Percentiles rank a stretch among this genome's conserved stretches.
Evolutionary conservation across 2,329 filamentous ascomycete species (phyloP).

Genomic region (Ophiostoma novo-ulmi): DNA sequence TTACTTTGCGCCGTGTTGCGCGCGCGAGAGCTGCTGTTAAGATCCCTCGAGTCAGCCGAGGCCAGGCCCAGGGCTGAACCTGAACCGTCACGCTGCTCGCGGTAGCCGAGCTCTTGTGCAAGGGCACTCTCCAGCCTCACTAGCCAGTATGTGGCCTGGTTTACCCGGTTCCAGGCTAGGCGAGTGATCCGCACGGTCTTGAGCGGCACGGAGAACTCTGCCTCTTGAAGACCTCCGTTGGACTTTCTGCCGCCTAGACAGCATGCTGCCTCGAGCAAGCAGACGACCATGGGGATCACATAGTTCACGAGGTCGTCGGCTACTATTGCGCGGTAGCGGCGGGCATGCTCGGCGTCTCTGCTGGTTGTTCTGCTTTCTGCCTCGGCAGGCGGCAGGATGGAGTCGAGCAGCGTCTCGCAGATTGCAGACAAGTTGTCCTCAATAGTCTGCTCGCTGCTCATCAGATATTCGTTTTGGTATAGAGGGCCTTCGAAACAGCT

Average conservation of each 20-base stretch:
- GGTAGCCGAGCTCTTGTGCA: constrained; percentile 26
- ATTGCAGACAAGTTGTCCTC: neutral
- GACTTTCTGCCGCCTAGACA: constrained; percentile 23
- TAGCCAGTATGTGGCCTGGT: constrained; percentile 21
- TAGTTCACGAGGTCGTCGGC: constrained; percentile 23
- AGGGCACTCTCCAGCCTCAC: constrained; percentile 21
- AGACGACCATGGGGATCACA: constrained; percentile 21
- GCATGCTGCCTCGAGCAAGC: constrained; percentile 18
- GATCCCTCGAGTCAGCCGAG: neutral
- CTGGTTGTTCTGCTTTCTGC: neutral
- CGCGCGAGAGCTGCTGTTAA: neutral
- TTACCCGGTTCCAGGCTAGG: neutral
- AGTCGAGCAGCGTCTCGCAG: neutral
- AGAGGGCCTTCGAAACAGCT: neutral
- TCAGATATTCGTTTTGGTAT: neutral
- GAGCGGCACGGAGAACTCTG: constrained; percentile 18
- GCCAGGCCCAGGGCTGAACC: neutral
- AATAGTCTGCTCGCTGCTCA: neutral
- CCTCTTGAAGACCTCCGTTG: constrained; percentile 1
- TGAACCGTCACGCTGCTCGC: constrained; percentile 6
- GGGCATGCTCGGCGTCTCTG: neutral
- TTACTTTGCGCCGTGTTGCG: neutral
- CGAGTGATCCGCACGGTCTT: neutral
- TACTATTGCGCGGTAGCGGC: constrained; percentile 17
- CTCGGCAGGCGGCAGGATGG: neutral